Conservation (phyloP, 2,329 filamentous ascomycete genomes). For the Hypoxylon sp. region DNA sequence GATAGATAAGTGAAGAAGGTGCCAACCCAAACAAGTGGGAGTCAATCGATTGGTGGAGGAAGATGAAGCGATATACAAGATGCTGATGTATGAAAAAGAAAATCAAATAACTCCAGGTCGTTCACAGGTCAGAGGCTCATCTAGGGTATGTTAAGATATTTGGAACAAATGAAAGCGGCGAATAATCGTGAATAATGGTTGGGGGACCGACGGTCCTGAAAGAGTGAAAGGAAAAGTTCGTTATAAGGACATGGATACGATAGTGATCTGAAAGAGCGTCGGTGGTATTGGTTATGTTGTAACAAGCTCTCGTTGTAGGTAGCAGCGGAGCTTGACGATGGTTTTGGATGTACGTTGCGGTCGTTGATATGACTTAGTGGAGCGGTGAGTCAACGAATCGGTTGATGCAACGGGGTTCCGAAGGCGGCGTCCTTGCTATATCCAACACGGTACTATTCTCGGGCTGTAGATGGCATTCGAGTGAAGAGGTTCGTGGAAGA, state of each 20-base stretch:
- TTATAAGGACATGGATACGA: slow-evolving; percentile 56
- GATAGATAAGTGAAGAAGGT: slow-evolving; percentile 30
- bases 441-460: slow-evolving; percentile 41
- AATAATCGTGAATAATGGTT: slow-evolving; percentile 47
- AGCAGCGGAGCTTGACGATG: slow-evolving; percentile 27
- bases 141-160: slow-evolving; percentile 49
- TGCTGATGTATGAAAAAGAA: slow-evolving; percentile 41
- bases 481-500: slow-evolving; percentile 27
- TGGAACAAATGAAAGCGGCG: slow-evolving; percentile 49
- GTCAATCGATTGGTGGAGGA: slow-evolving; percentile 25
- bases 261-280: slow-evolving; percentile 45
- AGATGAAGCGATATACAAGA: slow-evolving; percentile 46
- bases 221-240: slow-evolving; percentile 50
- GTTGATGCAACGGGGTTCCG: slow-evolving; percentile 38
- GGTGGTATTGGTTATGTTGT: slow-evolving; percentile 35
- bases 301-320: slow-evolving; percentile 26
- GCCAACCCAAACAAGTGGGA: slow-evolving; percentile 34
- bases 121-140: slow-evolving; percentile 58
- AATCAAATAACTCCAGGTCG: slow-evolving; percentile 53
- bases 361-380: slow-evolving; percentile 35
- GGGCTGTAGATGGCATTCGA: slow-evolving; percentile 45
- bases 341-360: slow-evolving; percentile 28
- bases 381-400: slow-evolving; percentile 40
- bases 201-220: slow-evolving; percentile 43
- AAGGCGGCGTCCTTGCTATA: slow-evolving; percentile 42